Evolutionary conservation across 257 asterid species (phyloP).

Genomic region (Nicotiana tabacum): DNA sequence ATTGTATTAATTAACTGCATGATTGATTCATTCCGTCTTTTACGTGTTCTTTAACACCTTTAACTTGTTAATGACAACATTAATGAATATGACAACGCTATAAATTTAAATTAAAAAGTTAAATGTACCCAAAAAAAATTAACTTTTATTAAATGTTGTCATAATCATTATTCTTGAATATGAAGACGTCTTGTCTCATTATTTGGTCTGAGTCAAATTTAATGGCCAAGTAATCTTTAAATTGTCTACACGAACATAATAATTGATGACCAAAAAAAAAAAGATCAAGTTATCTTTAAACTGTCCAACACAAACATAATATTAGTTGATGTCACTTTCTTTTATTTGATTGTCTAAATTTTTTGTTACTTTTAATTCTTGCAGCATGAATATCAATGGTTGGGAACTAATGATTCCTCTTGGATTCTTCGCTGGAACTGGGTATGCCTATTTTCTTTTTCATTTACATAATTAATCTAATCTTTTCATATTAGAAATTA

Average conservation of each 20-base stretch:
- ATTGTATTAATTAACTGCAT: neutral
- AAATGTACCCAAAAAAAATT: neutral
- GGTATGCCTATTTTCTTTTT: slow-evolving; percentile 30
- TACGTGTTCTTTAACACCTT: neutral
- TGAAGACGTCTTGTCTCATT: neutral
- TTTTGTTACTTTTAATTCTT: neutral
- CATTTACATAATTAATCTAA: neutral
- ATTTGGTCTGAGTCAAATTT: neutral
- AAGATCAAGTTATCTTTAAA: neutral
- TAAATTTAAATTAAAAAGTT: neutral
- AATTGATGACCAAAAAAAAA: neutral
- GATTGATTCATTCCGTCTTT: neutral
- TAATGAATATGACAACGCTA: too few species aligned
- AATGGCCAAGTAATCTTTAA: neutral
- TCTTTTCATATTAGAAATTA: neutral
- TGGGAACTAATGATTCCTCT: slow-evolving; percentile 87
- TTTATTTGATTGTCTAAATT: neutral
- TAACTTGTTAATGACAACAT: neutral
- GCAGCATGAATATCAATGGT: slow-evolving; percentile 77
- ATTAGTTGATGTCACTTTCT: neutral
- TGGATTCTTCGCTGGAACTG: slow-evolving; percentile 74
- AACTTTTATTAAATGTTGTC: neutral
- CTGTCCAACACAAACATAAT: neutral
- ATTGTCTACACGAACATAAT: neutral
- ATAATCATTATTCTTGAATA: neutral